Percentiles rank a stretch among this genome's conserved stretches.
Conservation (phyloP, 2,329 filamentous ascomycete genomes). For the Colletotrichum incanum region DNA sequence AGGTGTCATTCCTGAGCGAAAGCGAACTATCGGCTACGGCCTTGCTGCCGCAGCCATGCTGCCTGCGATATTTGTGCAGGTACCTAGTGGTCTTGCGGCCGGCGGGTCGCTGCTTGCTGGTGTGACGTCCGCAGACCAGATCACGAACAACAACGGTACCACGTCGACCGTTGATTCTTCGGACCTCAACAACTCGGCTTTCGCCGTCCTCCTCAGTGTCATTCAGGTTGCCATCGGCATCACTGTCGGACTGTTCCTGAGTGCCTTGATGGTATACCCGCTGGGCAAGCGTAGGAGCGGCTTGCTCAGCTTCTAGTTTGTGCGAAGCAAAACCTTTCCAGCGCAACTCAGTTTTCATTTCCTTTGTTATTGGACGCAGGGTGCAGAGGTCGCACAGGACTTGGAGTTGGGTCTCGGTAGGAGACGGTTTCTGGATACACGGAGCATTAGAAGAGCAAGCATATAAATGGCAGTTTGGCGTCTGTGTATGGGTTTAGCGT, state of each 20-base stretch:
- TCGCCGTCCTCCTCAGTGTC: slow-evolving; percentile 71
- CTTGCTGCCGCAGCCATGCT: slow-evolving; percentile 89
- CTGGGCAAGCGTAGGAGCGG: slow-evolving; percentile 72
- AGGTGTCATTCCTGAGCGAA: slow-evolving; percentile 45
- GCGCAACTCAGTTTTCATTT: neutral
- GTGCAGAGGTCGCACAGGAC: neutral
- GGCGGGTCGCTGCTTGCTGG: slow-evolving; percentile 73
- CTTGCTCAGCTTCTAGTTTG: slow-evolving; percentile 59
- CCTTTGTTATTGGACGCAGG: neutral
- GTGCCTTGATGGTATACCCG: slow-evolving; percentile 69
- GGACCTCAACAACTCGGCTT: slow-evolving; percentile 60
- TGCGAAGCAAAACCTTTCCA: neutral
- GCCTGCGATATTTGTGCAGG: slow-evolving; percentile 85
- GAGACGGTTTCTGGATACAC: neutral
- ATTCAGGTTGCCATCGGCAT: slow-evolving; percentile 75
- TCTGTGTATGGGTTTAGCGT: slow-evolving; percentile 4
- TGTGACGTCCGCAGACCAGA: slow-evolving; percentile 69
- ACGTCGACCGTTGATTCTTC: slow-evolving; percentile 47
- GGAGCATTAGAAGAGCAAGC: slow-evolving; percentile 15
- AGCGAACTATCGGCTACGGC: slow-evolving; percentile 75
- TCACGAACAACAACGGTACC: slow-evolving; percentile 61
- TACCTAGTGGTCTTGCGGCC: slow-evolving; percentile 74
- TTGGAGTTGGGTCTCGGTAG: slow-evolving; percentile 14
- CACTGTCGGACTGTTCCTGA: slow-evolving; percentile 73
- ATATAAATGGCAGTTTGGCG: slow-evolving; percentile 12